phyloP scores from a whole-genome alignment of 495 filamentous ascomycete species.

The Pyrenopolyporus hunteri region DNA sequence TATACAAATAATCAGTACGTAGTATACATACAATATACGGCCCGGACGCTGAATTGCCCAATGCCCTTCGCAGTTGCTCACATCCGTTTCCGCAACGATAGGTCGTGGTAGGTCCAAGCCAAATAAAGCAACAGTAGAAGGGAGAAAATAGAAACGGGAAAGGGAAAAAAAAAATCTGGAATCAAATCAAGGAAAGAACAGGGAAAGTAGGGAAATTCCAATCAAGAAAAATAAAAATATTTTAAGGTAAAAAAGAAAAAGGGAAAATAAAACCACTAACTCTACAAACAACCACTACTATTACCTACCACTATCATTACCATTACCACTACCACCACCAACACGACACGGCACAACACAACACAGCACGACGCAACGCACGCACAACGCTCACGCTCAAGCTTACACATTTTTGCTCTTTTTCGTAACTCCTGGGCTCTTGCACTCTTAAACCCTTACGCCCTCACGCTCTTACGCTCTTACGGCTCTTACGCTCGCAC shows the following conservation, averaged over 20 bases:
- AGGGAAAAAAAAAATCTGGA: background rate
- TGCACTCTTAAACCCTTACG: background rate
- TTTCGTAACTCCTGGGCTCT: too few relatives aligned
- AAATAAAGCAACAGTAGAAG: too few relatives aligned
- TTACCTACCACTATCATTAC: too few relatives aligned
- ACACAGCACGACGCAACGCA: slow-evolving; percentile 6
- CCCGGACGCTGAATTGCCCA: background rate
- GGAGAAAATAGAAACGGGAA: background rate
- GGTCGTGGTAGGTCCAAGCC: too few relatives aligned
- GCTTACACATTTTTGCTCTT: too few relatives aligned
- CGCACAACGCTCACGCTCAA: slow-evolving; percentile 1
- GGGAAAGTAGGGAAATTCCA: background rate
- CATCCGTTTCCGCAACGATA: too few relatives aligned
- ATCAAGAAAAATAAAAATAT: background rate
- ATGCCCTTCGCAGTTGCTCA: background rate
- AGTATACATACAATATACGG: too few relatives aligned
- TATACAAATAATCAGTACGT: background rate
- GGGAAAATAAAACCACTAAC: background rate
- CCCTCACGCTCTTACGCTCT: background rate
- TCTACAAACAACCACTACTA: too few relatives aligned
- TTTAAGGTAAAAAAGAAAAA: background rate
- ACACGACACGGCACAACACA: background rate
- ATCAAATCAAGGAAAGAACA: background rate
- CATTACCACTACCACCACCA: background rate
- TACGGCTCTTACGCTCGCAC: slow-evolving; percentile 25